Conservation (phyloP, 768 basidiomycete genomes). For the Pisolithus marmoratus region DNA sequence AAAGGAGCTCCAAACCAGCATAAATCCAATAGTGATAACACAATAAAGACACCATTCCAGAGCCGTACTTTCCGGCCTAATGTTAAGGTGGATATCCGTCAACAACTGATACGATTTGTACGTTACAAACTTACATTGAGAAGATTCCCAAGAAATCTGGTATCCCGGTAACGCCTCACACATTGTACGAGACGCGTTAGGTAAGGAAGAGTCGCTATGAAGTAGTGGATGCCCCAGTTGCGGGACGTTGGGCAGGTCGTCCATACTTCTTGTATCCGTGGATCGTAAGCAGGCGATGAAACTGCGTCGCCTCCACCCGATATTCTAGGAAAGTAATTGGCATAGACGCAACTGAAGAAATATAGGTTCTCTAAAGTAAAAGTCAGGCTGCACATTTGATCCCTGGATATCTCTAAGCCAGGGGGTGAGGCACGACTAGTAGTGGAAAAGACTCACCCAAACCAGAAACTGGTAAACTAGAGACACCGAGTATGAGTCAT, state of each 20-base stretch:
- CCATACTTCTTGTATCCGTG: slow-evolving; percentile 43
- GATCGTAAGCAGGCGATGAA: slow-evolving; percentile 9
- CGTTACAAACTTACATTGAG: slow-evolving; percentile 63
- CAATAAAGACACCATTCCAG: slow-evolving; percentile 58
- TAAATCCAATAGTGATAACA: slow-evolving; percentile 79
- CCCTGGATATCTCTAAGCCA: slow-evolving; percentile 35
- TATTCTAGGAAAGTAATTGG: slow-evolving; percentile 8
- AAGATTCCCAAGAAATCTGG: slow-evolving; percentile 66
- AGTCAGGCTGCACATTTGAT: slow-evolving; percentile 75
- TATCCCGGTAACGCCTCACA: slow-evolving; percentile 81
- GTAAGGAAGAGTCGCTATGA: slow-evolving; percentile 62
- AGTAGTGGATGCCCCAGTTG: slow-evolving; percentile 59
- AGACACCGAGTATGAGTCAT: not conserved
- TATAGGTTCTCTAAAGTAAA: slow-evolving; percentile 72
- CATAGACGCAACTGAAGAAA: slow-evolving; percentile 71
- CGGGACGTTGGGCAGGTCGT: slow-evolving; percentile 32
- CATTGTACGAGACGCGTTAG: slow-evolving; percentile 79
- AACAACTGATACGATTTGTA: not conserved
- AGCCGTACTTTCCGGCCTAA: slow-evolving; percentile 81
- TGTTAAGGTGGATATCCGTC: not conserved
- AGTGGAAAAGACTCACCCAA: slow-evolving; percentile 49
- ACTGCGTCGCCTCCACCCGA: not conserved
- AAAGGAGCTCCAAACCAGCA: slow-evolving; percentile 34
- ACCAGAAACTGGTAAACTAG: slow-evolving; percentile 85
- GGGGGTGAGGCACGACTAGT: not conserved